Base-by-base conservation (phyloP, 306 rosid species). In the Boehmeria nivea region DNA sequence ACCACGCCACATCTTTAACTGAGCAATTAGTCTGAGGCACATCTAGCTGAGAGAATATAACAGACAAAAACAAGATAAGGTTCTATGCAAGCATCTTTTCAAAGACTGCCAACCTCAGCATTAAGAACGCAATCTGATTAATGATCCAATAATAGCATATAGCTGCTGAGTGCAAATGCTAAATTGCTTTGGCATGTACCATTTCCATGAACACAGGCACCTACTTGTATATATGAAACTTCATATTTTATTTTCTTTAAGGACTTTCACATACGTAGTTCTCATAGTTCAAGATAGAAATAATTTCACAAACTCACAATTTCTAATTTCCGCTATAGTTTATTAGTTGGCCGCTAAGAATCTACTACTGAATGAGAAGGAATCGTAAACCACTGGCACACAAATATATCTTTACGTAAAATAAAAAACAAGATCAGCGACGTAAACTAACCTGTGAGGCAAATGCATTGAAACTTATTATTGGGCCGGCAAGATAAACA, bases 401-500 rank as follows among this genome's bases (percentile, higher is more conserved):
- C n/a, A n/a, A n/a, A n/a, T n/a, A n/a, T n/a, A n/a, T n/a, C n/a
- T n/a, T n/a, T n/a, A n/a, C n/a, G n/a, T n/a, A 31, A 31, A 4
- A 31, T 31, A 10, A 31, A 10, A 31, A 31, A 31, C 36, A 31
- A 59, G 53, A 37, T 24, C 13, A 26, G 22, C 24, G 37, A 19
- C 54, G 63, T 57, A 65, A 10, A 67, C 77, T 68, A 20, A 91
- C 96, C 96, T 91, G 98, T 43, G 95, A 80, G 53, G 98, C 95
- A 77, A 80, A 91, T 15, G 96, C 98, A 51, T 91, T 91, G 84
- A 84, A 91, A 85, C 85, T 91, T 68, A 87, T 57, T 46, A 91
- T 77, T 59, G 96, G 98, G 59, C 98, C 98, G 24, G 96, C 82
- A 69, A 91, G 81, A 65, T 91, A 87, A 44, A 91, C 85, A 49